phyloP scores from a whole-genome alignment of 306 rosid genomes.

The Castanea sativa region DNA sequence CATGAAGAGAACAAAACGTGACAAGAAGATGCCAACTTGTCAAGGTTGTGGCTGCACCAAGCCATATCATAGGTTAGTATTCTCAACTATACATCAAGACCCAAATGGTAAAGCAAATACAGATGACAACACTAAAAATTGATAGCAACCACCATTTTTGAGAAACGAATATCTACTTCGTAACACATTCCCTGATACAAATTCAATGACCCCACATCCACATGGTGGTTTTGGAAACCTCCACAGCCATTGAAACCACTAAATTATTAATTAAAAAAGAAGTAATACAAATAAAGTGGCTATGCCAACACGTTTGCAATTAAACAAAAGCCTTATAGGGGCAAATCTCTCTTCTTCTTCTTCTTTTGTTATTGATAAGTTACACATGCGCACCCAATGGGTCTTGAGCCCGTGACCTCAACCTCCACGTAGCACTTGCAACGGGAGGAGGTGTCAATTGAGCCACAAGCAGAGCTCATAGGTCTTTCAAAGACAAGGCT shows the following conservation, averaged over 20 bases:
- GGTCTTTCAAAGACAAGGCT: too few species aligned
- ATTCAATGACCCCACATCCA: neutral
- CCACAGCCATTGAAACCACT: neutral
- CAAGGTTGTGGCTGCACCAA: conserved; percentile 48
- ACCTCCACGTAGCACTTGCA: too few species aligned
- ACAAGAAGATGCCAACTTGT: conserved; percentile 67
- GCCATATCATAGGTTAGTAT: neutral
- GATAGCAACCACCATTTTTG: neutral
- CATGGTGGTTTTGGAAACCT: neutral
- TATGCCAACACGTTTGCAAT: too few species aligned
- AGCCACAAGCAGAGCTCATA: too few species aligned
- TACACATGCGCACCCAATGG: too few species aligned
- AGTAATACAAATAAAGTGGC: too few species aligned
- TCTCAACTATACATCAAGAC: neutral
- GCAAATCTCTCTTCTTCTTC: too few species aligned
- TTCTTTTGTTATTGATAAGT: too few species aligned
- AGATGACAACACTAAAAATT: neutral
- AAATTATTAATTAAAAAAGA: too few species aligned
- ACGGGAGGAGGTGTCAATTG: too few species aligned
- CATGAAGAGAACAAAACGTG: conserved; percentile 62
- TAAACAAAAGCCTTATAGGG: too few species aligned
- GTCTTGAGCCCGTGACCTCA: too few species aligned
- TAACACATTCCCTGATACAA: neutral
- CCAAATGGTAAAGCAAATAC: neutral
- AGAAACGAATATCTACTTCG: neutral